These are phyloP conservation scores for Casuarina glauca DNA, from an alignment of 306 rosid species.

Conservation along the genomic window DNA sequence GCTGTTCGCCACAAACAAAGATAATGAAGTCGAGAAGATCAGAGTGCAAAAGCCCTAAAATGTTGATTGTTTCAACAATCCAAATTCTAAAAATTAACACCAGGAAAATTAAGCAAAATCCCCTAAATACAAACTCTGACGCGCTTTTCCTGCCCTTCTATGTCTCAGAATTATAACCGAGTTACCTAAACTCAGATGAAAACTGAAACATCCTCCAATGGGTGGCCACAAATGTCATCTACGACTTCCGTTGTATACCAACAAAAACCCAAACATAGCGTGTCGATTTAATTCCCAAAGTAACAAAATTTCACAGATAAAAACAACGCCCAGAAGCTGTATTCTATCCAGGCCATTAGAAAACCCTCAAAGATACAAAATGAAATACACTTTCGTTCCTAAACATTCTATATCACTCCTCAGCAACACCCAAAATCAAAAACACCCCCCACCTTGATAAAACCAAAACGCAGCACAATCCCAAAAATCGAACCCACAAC, in stretches of 20 bases:
- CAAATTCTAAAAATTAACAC: not conserved
- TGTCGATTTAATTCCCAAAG: not conserved
- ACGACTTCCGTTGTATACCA: not conserved
- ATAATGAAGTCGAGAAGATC: not conserved
- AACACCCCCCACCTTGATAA: not conserved
- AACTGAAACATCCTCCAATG: not conserved
- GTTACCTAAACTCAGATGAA: not conserved
- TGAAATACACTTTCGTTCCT: not conserved
- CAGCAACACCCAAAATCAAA: not conserved
- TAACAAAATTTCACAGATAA: not conserved
- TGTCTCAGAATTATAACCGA: not conserved
- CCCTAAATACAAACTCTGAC: not conserved
- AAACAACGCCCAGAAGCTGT: not conserved
- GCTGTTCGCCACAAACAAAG: not conserved
- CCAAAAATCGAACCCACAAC: not conserved
- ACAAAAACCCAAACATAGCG: not conserved
- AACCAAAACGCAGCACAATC: not conserved
- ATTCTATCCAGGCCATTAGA: not conserved
- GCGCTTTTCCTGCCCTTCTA: constrained; percentile 1
- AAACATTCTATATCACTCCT: not conserved
- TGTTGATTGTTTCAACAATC: not conserved
- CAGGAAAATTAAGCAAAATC: not conserved
- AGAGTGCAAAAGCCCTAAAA: not conserved
- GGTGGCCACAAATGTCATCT: not conserved
- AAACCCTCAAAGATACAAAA: not conserved